A percentile compares a stretch with the other conserved stretches of the same genome.
These are phyloP conservation scores for Agaricus blazei DNA, from an alignment of 768 basidiomycete species.

Conservation along the genomic window DNA sequence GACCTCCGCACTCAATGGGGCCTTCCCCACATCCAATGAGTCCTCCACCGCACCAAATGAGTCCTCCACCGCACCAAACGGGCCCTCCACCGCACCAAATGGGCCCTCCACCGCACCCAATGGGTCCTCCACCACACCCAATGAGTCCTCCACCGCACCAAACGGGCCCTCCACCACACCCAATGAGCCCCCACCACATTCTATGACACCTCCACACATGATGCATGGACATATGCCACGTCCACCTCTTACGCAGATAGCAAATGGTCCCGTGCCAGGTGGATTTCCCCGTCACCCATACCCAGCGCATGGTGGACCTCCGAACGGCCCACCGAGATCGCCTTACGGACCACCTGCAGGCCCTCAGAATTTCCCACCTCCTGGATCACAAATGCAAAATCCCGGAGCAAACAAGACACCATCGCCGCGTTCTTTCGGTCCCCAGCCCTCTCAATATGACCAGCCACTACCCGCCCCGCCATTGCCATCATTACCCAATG, in stretches of 20 bases:
- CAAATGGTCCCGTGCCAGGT: neutral
- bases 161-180: conserved; percentile 1
- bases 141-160: conserved; percentile 1
- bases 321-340: conserved; percentile 10
- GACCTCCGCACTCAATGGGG: neutral
- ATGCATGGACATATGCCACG: neutral
- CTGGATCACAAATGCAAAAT: conserved; percentile 35
- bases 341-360: conserved; percentile 20
- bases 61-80: neutral
- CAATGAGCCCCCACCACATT: neutral
- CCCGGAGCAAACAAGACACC: conserved; percentile 42
- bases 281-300: neutral
- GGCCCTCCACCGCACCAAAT: neutral
- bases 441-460: conserved; percentile 45
- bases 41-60: neutral
- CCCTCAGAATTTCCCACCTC: conserved; percentile 35
- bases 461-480: conserved; percentile 31
- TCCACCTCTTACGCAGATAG: no score
- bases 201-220: neutral
- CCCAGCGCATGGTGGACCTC: neutral
- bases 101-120: neutral
- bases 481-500: conserved; percentile 35
- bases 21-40: neutral
- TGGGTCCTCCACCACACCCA: neutral
- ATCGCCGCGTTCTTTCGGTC: conserved; percentile 55